phyloP scores from a whole-genome alignment of 352 stramenopile species.

The Peronosclerospora sorghi region DNA sequence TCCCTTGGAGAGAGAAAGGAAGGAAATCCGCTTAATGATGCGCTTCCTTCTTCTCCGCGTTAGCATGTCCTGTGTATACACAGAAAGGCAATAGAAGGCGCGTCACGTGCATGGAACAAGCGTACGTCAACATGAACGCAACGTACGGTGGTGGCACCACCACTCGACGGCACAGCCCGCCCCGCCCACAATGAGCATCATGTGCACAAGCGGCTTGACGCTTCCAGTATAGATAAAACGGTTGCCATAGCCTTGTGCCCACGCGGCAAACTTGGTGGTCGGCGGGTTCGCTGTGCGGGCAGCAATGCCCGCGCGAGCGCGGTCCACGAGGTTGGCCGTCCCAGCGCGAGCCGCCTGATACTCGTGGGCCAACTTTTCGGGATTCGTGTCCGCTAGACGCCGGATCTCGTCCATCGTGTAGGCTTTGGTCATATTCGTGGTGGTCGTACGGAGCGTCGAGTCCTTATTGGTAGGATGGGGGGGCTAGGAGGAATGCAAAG shows the following conservation, averaged over 20 bases:
- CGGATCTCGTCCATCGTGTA: slow-evolving; percentile 77
- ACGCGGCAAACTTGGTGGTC: slow-evolving; percentile 50
- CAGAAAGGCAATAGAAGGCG: neutral
- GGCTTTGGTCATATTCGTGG: slow-evolving; percentile 45
- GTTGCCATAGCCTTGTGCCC: slow-evolving; percentile 60
- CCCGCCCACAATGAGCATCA: slow-evolving; percentile 57
- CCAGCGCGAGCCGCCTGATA: slow-evolving; percentile 53
- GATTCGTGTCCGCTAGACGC: slow-evolving; percentile 59
- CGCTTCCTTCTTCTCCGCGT: slow-evolving; percentile 40
- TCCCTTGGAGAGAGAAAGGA: neutral
- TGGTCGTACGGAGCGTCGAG: too few relatives aligned
- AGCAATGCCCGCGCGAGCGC: slow-evolving; percentile 51
- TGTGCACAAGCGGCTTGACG: slow-evolving; percentile 58
- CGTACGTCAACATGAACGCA: slow-evolving; percentile 11
- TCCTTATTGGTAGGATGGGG: too few relatives aligned
- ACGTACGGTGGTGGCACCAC: slow-evolving; percentile 59
- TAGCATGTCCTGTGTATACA: slow-evolving; percentile 28
- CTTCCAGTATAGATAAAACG: slow-evolving; percentile 70
- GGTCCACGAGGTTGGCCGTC: slow-evolving; percentile 54
- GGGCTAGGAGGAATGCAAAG: too few relatives aligned
- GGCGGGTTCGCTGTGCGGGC: slow-evolving; percentile 41
- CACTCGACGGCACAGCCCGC: slow-evolving; percentile 48
- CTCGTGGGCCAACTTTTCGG: slow-evolving; percentile 57
- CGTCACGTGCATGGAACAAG: too few relatives aligned
- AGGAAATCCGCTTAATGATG: slow-evolving; percentile 34